These are phyloP conservation scores for Triticum timopheevii DNA, from an alignment of 176 grass and related monocot genomes.

Conservation along the genomic window DNA sequence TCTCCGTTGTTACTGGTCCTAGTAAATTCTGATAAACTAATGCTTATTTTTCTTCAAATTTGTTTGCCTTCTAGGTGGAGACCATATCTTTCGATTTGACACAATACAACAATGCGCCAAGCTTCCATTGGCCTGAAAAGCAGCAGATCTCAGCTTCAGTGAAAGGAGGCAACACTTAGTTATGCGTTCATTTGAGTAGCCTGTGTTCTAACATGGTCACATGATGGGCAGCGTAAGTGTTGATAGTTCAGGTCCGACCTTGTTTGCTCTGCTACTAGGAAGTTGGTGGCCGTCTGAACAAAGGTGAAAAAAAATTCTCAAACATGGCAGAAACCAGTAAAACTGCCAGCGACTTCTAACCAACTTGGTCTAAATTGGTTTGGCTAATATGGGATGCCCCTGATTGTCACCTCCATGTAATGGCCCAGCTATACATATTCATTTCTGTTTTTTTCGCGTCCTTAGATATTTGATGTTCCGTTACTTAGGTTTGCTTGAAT, in stretches of 20 bases:
- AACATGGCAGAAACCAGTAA: conserved; percentile 6
- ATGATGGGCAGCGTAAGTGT: neutral
- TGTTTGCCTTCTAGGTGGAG: conserved; percentile 54
- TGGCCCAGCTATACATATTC: conserved; percentile 25
- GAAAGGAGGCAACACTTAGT: conserved; percentile 5
- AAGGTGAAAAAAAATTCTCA: neutral
- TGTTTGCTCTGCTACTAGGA: neutral
- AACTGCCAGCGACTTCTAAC: neutral
- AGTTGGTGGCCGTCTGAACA: neutral
- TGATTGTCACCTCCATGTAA: neutral
- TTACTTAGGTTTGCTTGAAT: neutral
- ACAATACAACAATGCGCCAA: conserved; percentile 61
- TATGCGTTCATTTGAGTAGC: conserved; percentile 9
- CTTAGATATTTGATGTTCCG: neutral
- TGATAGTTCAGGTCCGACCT: neutral
- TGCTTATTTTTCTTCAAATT: conserved; percentile 17
- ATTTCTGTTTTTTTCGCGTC: neutral
- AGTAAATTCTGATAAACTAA: conserved; percentile 6
- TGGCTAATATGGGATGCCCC: neutral
- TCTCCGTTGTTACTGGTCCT: conserved; percentile 17
- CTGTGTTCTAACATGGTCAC: neutral
- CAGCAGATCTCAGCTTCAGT: conserved; percentile 65
- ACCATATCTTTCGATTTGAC: conserved; percentile 86
- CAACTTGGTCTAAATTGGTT: neutral
- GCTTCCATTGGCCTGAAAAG: conserved; percentile 80